Conservation (phyloP, 225 moss, liverwort and hornwort genomes). For the Polytrichum commune region DNA sequence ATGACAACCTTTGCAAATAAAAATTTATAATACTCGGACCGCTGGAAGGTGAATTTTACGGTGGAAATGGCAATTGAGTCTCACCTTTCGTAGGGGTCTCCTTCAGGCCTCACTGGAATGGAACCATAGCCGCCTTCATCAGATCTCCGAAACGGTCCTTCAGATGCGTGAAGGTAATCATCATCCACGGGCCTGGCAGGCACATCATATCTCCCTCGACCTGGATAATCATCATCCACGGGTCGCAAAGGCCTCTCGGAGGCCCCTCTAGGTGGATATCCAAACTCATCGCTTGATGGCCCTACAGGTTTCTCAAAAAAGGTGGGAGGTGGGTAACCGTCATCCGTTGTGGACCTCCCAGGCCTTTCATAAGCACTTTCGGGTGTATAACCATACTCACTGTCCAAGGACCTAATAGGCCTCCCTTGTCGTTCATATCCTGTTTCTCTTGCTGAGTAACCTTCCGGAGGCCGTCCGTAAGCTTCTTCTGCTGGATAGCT, state of each 20-base stretch:
- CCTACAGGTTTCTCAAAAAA: constrained; percentile 22
- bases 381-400: constrained; percentile 24
- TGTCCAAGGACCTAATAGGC: constrained; percentile 21
- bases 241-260: background rate
- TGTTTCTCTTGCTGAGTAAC: constrained; percentile 5
- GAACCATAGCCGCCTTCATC: constrained; percentile 4
- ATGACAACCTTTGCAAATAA: too few species aligned
- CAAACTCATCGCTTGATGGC: constrained; percentile 13
- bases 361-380: constrained; percentile 28
- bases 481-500: constrained; percentile 16
- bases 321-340: constrained; percentile 27
- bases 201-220: background rate
- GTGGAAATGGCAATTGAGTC: too few species aligned
- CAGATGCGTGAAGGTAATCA: constrained; percentile 18
- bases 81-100: constrained; percentile 28
- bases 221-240: background rate
- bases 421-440: constrained; percentile 9
- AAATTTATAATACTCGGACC: too few species aligned
- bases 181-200: constrained; percentile 14
- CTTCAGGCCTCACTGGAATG: constrained; percentile 18
- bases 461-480: constrained; percentile 11
- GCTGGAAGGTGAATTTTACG: too few species aligned
- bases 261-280: constrained; percentile 16
- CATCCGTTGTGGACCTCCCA: constrained; percentile 24
- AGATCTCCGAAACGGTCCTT: background rate